Evolutionary conservation across 495 filamentous ascomycete species (phyloP).

Genomic region (Aspergillus ostianus): DNA sequence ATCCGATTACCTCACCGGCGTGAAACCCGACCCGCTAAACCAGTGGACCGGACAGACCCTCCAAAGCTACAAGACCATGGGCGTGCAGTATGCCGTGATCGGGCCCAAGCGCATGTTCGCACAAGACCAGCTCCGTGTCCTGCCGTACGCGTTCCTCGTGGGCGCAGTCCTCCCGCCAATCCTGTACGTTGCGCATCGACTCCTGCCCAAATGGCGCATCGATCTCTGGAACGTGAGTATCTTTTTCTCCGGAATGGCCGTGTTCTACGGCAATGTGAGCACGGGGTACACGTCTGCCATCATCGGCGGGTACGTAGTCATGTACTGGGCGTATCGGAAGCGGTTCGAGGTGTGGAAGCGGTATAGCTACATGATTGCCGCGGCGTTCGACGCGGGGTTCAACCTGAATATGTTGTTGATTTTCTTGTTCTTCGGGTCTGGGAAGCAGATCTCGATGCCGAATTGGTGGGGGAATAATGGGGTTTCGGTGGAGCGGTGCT

Average conservation of each 20-base stretch:
- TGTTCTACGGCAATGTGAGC: constrained; percentile 42
- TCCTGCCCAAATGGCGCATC: constrained; percentile 50
- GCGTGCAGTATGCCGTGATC: constrained; percentile 55
- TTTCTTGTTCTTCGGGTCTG: constrained; percentile 54
- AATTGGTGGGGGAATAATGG: constrained; percentile 57
- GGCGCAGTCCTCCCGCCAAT: constrained; percentile 49
- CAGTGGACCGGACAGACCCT: constrained; percentile 57
- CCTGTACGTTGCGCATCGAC: constrained; percentile 46
- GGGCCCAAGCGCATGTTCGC: constrained; percentile 53
- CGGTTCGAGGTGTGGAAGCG: constrained; percentile 55
- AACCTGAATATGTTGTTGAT: constrained; percentile 56
- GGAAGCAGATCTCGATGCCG: constrained; percentile 53
- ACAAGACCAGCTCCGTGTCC: constrained; percentile 43
- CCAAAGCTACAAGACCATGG: constrained; percentile 44
- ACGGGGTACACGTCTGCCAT: constrained; percentile 55
- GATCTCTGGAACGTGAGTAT: constrained; percentile 57
- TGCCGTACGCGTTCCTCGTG: constrained; percentile 57
- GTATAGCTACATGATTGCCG: constrained; percentile 56
- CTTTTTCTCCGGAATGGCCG: constrained; percentile 40
- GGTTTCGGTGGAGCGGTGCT: constrained; percentile 35
- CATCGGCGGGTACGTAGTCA: constrained; percentile 55
- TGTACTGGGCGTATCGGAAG: constrained; percentile 52
- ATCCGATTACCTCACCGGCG: constrained; percentile 50
- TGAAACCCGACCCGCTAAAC: constrained; percentile 47
- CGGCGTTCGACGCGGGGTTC: constrained; percentile 58